Conservation (phyloP, 371 early-diverging fungal species). For the Saksenaea oblongispora region DNA sequence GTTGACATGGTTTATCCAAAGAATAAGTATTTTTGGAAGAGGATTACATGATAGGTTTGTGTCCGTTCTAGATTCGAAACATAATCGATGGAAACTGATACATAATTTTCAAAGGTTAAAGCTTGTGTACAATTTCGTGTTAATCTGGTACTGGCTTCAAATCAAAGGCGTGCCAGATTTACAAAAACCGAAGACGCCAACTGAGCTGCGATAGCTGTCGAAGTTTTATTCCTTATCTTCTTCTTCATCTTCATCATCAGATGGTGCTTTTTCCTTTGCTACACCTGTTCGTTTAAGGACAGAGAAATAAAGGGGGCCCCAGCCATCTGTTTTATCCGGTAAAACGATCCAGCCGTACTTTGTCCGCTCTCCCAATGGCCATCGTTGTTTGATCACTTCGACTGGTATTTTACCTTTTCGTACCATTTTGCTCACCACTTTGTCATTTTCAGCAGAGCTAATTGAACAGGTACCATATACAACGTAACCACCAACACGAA, state of each 20-base stretch:
- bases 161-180: no score
- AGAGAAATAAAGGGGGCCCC: constrained; percentile 64
- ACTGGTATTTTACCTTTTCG: constrained; percentile 43
- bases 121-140: no score
- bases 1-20: no score
- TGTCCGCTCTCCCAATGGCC: constrained; percentile 58
- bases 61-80: no score
- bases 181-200: no score
- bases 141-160: no score
- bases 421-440: constrained; percentile 55
- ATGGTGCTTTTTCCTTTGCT: constrained; percentile 23
- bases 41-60: no score
- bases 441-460: constrained; percentile 70
- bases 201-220: no score
- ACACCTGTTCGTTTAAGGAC: constrained; percentile 42
- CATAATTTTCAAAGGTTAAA: no score
- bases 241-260: constrained; percentile 20
- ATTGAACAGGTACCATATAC: constrained; percentile 80
- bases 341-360: constrained; percentile 61
- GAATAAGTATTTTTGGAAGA: no score
- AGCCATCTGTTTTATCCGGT: constrained; percentile 56
- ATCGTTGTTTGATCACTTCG: constrained; percentile 39
- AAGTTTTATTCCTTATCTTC: background rate
- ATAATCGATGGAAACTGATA: no score
- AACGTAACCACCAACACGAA: constrained; percentile 60